Conservation (phyloP, 371 early-diverging fungal genomes). For the Mucor saturninus region DNA sequence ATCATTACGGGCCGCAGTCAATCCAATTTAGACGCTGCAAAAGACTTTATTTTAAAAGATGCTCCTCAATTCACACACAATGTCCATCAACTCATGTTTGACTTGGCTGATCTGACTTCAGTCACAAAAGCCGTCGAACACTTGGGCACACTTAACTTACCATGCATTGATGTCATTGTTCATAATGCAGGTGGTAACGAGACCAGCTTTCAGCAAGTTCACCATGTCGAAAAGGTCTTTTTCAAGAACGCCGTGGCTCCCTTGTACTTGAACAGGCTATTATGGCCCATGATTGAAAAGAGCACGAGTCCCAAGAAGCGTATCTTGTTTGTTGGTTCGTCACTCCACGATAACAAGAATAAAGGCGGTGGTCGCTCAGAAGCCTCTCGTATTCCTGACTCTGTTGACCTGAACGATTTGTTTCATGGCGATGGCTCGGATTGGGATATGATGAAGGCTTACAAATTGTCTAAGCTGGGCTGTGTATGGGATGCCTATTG, state of each 20-base stretch:
- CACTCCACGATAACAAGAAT: slow-evolving; percentile 37
- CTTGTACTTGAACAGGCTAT: slow-evolving; percentile 32
- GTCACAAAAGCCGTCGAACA: slow-evolving; percentile 28
- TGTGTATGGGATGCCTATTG: slow-evolving; percentile 24
- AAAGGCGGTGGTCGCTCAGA: slow-evolving; percentile 22
- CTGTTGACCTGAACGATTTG: slow-evolving; percentile 30
- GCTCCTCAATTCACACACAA: not conserved
- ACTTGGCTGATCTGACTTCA: slow-evolving; percentile 31
- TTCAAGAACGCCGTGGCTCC: slow-evolving; percentile 47
- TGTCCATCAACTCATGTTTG: slow-evolving; percentile 28
- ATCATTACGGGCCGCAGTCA: slow-evolving; percentile 43
- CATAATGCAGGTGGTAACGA: slow-evolving; percentile 40
- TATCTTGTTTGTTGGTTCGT: slow-evolving; percentile 42
- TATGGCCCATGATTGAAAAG: slow-evolving; percentile 33
- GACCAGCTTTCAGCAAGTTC: slow-evolving; percentile 15
- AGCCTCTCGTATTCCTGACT: slow-evolving; percentile 17
- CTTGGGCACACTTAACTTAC: slow-evolving; percentile 23
- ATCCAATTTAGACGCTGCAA: slow-evolving; percentile 21
- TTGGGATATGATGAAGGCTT: slow-evolving; percentile 42
- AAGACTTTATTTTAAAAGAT: slow-evolving; percentile 20
- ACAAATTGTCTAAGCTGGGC: slow-evolving; percentile 45
- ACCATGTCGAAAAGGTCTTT: slow-evolving; percentile 33
- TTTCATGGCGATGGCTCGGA: slow-evolving; percentile 18
- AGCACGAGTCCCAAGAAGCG: slow-evolving; percentile 19
- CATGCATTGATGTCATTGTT: slow-evolving; percentile 33